phyloP scores from a whole-genome alignment of 495 filamentous ascomycete genomes.

The Bombardia bombarda region DNA sequence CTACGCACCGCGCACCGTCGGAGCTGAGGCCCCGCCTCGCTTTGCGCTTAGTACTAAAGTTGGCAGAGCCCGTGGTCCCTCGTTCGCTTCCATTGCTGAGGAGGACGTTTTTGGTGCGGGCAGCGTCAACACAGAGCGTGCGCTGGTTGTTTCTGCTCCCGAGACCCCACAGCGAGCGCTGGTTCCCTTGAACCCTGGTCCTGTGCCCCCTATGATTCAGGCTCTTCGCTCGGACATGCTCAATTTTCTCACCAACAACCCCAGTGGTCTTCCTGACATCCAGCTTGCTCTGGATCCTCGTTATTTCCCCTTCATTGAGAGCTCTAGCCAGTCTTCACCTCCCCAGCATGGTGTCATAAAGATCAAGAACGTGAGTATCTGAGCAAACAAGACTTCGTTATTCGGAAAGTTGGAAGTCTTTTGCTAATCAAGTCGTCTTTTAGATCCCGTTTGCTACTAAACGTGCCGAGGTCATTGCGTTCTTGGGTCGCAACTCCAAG shows the following conservation, averaged over 20 bases:
- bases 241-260: slow-evolving; percentile 17
- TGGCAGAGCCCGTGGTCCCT: not conserved
- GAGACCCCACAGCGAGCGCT: not conserved
- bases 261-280: slow-evolving; percentile 18
- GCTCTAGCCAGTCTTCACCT: slow-evolving; percentile 7
- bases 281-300: slow-evolving; percentile 19
- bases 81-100: not conserved
- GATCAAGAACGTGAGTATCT: slow-evolving; percentile 26
- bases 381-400: not conserved
- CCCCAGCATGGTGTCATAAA: slow-evolving; percentile 22
- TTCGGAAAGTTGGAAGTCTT: not conserved
- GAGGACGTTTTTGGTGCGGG: not conserved
- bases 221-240: slow-evolving; percentile 21
- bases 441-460: slow-evolving; percentile 64
- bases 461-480: slow-evolving; percentile 58
- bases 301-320: slow-evolving; percentile 38
- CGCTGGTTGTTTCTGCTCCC: not conserved
- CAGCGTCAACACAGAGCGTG: not conserved
- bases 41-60: slow-evolving; percentile 2
- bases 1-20: slow-evolving; percentile 12
- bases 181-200: not conserved
- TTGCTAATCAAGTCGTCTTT: not conserved
- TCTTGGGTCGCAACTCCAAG: slow-evolving; percentile 59
- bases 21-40: slow-evolving; percentile 1
- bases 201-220: not conserved